These are phyloP conservation scores for Citeromyces siamensis DNA, from an alignment of 1,139 yeast genomes.

Conservation along the genomic window DNA sequence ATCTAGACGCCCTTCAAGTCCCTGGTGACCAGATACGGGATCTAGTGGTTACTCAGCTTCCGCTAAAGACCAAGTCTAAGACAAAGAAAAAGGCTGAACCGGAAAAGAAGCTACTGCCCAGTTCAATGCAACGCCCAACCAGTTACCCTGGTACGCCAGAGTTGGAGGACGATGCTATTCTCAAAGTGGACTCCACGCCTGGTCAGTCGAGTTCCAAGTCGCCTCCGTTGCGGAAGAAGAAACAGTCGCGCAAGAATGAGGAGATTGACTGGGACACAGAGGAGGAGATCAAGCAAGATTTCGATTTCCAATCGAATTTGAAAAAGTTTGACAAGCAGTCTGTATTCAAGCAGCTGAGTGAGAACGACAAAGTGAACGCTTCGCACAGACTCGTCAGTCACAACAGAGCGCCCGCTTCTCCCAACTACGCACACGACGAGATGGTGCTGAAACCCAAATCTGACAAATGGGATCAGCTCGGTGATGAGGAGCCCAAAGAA, in stretches of 20 bases:
- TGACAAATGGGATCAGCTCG: constrained; percentile 42
- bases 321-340: constrained; percentile 73
- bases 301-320: constrained; percentile 78
- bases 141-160: background rate
- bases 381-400: constrained; percentile 63
- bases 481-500: background rate
- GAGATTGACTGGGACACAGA: constrained; percentile 36
- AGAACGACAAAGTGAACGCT: constrained; percentile 48
- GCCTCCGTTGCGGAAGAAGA: background rate
- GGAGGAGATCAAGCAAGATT: constrained; percentile 48
- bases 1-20: constrained; percentile 8
- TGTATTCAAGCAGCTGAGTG: constrained; percentile 68
- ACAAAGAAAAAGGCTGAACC: constrained; percentile 6
- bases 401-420: constrained; percentile 36
- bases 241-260: constrained; percentile 7
- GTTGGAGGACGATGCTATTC: constrained; percentile 5
- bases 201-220: constrained; percentile 4
- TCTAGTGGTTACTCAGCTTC: constrained; percentile 35
- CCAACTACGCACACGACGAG: constrained; percentile 56
- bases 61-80: constrained; percentile 14
- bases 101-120: constrained; percentile 9
- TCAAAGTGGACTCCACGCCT: constrained; percentile 3
- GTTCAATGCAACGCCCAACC: too few species aligned
- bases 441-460: constrained; percentile 50
- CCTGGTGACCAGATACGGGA: constrained; percentile 28